Base-by-base conservation (phyloP, 2,329 filamentous ascomycete species). In the Microsporum canis region DNA sequence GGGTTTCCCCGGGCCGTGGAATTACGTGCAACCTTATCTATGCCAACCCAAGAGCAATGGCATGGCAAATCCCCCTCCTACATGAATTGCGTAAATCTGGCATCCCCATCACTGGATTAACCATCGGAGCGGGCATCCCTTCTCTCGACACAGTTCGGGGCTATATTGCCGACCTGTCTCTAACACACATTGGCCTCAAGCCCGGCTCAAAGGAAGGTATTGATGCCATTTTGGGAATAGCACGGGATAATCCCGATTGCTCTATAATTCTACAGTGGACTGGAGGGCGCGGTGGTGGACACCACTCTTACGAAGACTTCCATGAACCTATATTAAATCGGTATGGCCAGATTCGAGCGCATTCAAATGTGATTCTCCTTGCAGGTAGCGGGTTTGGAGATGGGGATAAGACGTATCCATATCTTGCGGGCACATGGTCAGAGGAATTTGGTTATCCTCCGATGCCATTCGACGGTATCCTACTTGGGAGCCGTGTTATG, bases 211-310 rank as follows among this genome's bases (percentile, higher is more conserved):
- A 87, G 57, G 89, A 95, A 65, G 89, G 88, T 2, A 95, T 96
- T 64, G 89, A 96, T 72, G 80, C 88, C 34, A 89, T 95, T 62
- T 87, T 96, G 76, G 94, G 95, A 75, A 91, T 96, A 69, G 91
- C 91, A 65, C 94, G 89, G 76, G 89, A 89, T n/a, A 94, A 96
- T 73, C 91, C 91, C 1, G 86, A 83, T 33, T 96, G 96, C 80
- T 91, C 91, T n/a, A 84, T 96, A 58, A 85, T 96, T 59, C 79
- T 96, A 64, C 91, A 96, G 76, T 96, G 91, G 91, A 96, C 91
- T 63, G 91, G 91, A 71, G 91, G 91, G 45, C 88, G 91, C 75
- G 91, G 91, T 66, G 91, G 91, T 78, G 91, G 91, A 61, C 91
- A 96, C 74, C 91, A 96, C 78, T 96, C 91, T 0, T 95, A 87